Conservation (phyloP, 2,329 filamentous ascomycete species). For the Aspergillus latus region DNA sequence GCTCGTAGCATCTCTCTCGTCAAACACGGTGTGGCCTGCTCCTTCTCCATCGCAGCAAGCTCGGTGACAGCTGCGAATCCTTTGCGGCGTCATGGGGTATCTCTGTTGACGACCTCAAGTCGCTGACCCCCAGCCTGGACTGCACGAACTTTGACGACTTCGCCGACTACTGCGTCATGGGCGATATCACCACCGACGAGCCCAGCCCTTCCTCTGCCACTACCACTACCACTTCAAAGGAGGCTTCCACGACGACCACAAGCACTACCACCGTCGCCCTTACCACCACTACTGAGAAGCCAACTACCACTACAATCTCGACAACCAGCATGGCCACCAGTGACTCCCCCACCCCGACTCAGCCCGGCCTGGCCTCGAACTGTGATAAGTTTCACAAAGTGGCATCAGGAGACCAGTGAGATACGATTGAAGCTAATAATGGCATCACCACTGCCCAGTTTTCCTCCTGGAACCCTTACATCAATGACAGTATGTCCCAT, state of each 20-base stretch:
- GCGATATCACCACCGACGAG: not conserved
- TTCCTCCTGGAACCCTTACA: conserved; percentile 8
- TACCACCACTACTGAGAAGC: not conserved
- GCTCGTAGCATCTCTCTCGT: not conserved
- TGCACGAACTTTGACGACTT: not conserved
- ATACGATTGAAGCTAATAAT: conserved; percentile 2
- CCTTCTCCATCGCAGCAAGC: not conserved
- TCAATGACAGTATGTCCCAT: conserved; percentile 2
- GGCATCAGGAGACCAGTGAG: conserved; percentile 7
- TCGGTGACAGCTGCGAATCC: not conserved
- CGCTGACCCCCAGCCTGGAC: conserved; percentile 6
- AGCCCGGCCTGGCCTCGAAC: not conserved
- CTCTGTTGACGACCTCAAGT: not conserved
- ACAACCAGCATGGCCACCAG: not conserved
- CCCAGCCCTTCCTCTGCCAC: not conserved
- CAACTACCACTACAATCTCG: not conserved
- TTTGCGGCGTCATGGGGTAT: not conserved
- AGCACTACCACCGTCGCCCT: no score
- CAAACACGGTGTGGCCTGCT: not conserved
- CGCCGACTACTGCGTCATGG: not conserved
- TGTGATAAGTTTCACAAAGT: conserved; percentile 9
- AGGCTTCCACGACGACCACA: not conserved
- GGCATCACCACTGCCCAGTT: conserved; percentile 11
- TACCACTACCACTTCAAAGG: not conserved
- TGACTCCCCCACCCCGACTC: not conserved